phyloP scores from a whole-genome alignment of 2,329 filamentous ascomycete genomes.

The Ceratocystiopsis sp. region DNA sequence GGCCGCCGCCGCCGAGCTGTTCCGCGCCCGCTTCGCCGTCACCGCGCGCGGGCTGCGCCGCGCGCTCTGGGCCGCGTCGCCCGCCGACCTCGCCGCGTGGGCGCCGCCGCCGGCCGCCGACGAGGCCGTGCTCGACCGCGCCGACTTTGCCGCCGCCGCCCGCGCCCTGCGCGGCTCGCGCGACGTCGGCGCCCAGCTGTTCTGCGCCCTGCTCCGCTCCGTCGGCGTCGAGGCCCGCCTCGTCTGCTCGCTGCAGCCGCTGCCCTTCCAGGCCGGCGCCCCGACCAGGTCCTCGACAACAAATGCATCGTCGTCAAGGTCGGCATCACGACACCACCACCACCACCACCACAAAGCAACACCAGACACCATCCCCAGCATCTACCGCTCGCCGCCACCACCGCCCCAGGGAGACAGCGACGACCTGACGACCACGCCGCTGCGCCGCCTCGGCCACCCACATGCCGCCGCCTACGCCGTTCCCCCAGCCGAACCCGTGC shows the following conservation, averaged over 20 bases:
- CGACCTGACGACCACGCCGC: slow-evolving; percentile 16
- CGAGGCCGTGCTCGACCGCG: slow-evolving; percentile 50
- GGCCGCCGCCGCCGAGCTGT: slow-evolving; percentile 48
- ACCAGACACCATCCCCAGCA: slow-evolving; percentile 20
- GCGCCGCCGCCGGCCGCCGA: slow-evolving; percentile 32
- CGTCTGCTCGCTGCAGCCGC: slow-evolving; percentile 75
- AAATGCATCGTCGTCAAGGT: slow-evolving; percentile 14
- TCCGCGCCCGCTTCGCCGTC: slow-evolving; percentile 52
- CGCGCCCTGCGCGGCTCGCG: slow-evolving; percentile 59
- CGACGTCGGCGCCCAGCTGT: slow-evolving; percentile 78
- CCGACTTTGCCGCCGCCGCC: slow-evolving; percentile 59
- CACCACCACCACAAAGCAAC: too few relatives aligned
- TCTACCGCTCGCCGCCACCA: slow-evolving; percentile 14
- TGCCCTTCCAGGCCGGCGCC: slow-evolving; percentile 46
- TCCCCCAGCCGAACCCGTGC: slow-evolving; percentile 18
- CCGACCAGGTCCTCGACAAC: slow-evolving; percentile 29
- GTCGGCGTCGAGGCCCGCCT: slow-evolving; percentile 67
- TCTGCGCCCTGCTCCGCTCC: slow-evolving; percentile 72
- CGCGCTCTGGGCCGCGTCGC: slow-evolving; percentile 58
- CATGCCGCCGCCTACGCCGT: slow-evolving; percentile 35
- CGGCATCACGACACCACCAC: slow-evolving; percentile 19
- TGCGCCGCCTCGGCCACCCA: slow-evolving; percentile 34
- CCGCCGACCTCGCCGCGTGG: slow-evolving; percentile 42
- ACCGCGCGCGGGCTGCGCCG: slow-evolving; percentile 53
- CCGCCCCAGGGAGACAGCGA: slow-evolving; percentile 1